Base-by-base conservation (phyloP, 176 grass and related monocot species). In the Hyparrhenia diplandra region DNA sequence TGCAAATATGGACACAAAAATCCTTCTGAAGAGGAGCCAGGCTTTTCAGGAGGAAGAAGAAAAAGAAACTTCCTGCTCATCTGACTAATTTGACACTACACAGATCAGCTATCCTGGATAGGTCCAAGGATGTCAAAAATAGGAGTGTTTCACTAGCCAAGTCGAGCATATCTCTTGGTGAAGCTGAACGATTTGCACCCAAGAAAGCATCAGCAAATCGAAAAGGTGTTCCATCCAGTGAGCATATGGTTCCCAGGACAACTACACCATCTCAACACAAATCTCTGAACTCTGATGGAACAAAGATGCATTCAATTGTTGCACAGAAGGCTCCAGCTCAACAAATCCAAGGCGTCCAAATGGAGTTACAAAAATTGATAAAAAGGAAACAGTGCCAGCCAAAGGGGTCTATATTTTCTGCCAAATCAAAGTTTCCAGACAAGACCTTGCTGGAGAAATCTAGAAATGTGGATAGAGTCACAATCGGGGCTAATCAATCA, bases 1-100 rank as follows among this genome's bases (percentile, higher is more conserved):
- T 98, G 95, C 66, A 98, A 98, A 80, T 87, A 92, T 76, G 95
- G 92, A 78, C 86, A 85, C 40, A 91, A 70, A 73, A 78, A 52
- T 74, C 63, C 65, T 67, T 61, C 57, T 25, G 92, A 87, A 82
- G 84, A 90, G 64, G 82, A 74, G 74, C 13, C 40, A 1, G 82
- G 64, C 10, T 25, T 82, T 76, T 73, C 43, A 39, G 81, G 55
- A n/a, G 89, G 85, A 21, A 79, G 87, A 78, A 85, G 81, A 46
- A 93, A n/a, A n/a, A 91, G 75, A 93, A 54, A 65, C 68, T 64
- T 76, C 83, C 80, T 54, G 65, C 59, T 80, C 87, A 83, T 65
- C 37, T 67, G 78, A 91, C 90, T 71, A 75, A 68, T 68, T 82
- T 79, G 74, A 63, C 74, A 4, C 27, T 80, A 70, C 77, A 79